Conservation (phyloP, 2,329 filamentous ascomycete species). For the Rutstroemia sydowiana region DNA sequence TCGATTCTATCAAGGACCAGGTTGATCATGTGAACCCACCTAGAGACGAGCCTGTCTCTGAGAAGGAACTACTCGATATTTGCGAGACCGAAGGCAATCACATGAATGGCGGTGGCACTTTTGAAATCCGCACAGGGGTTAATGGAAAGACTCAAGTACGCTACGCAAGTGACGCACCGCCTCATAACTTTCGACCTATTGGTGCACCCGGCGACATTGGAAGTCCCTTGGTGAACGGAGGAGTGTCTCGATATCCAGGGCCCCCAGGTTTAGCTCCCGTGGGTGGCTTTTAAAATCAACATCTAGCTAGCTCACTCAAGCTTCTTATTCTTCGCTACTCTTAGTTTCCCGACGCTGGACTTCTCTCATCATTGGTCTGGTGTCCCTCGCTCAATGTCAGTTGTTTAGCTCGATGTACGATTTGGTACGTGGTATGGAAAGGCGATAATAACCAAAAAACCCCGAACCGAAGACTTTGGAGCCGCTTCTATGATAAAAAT, state of each 20-base stretch:
- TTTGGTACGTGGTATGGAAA: too few species aligned
- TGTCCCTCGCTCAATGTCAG: too few species aligned
- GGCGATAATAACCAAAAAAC: too few species aligned
- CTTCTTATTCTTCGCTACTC: too few species aligned
- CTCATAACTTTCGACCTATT: constrained; percentile 33
- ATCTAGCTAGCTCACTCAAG: background rate
- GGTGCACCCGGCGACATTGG: constrained; percentile 62
- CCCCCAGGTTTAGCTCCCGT: constrained; percentile 3
- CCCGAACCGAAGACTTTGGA: too few species aligned
- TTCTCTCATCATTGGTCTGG: too few species aligned
- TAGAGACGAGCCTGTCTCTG: constrained; percentile 37
- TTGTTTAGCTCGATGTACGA: too few species aligned
- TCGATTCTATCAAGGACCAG: constrained; percentile 57
- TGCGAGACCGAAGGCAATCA: constrained; percentile 85
- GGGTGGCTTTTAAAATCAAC: constrained; percentile 3
- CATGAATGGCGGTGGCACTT: constrained; percentile 84
- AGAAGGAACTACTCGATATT: constrained; percentile 66
- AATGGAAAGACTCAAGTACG: constrained; percentile 35
- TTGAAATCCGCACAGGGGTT: constrained; percentile 43
- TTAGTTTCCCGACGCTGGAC: background rate
- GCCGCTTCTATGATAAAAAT: too few species aligned
- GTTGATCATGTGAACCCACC: constrained; percentile 53
- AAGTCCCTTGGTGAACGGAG: constrained; percentile 48
- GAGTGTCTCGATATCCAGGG: constrained; percentile 2
- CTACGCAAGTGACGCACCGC: constrained; percentile 47